These are phyloP conservation scores for Aspergillus puulaauensis DNA, from an alignment of 2,329 filamentous ascomycete species.

Conservation along the genomic window DNA sequence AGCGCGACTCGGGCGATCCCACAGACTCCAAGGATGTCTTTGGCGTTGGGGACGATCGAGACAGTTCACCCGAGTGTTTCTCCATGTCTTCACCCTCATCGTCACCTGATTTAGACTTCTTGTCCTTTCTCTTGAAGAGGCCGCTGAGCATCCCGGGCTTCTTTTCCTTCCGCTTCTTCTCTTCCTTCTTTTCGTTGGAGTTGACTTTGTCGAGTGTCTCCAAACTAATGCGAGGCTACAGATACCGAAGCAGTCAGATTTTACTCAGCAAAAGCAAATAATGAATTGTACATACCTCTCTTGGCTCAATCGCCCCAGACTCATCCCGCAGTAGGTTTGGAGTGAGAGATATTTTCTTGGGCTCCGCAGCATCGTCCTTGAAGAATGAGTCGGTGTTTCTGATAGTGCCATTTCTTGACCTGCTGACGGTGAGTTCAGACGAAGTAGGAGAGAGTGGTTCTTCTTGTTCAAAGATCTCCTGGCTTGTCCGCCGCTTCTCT, in stretches of 20 bases:
- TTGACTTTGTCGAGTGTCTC: constrained; percentile 73
- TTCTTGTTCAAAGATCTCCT: constrained; percentile 62
- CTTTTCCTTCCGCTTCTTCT: constrained; percentile 72
- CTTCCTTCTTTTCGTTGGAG: constrained; percentile 68
- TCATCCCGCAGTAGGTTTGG: constrained; percentile 90
- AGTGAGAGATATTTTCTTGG: constrained; percentile 94
- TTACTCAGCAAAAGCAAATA: background rate
- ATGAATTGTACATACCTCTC: constrained; percentile 34
- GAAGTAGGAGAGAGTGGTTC: constrained; percentile 21
- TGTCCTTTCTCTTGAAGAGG: constrained; percentile 66
- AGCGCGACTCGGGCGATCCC: constrained; percentile 35
- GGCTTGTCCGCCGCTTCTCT: constrained; percentile 55
- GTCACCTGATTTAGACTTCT: constrained; percentile 53
- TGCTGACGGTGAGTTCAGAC: constrained; percentile 36
- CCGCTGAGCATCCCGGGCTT: constrained; percentile 72
- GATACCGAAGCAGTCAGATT: constrained; percentile 24
- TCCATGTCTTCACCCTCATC: constrained; percentile 51
- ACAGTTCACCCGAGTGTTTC: constrained; percentile 62
- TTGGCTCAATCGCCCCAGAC: constrained; percentile 38
- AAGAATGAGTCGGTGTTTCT: constrained; percentile 96
- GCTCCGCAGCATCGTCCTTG: constrained; percentile 91
- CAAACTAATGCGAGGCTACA: constrained; percentile 64
- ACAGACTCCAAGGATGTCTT: constrained; percentile 47
- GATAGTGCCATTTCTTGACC: constrained; percentile 80
- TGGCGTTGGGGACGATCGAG: constrained; percentile 45